phyloP scores from a whole-genome alignment of 2,329 filamentous ascomycete genomes.

The Didymella segeticola region DNA sequence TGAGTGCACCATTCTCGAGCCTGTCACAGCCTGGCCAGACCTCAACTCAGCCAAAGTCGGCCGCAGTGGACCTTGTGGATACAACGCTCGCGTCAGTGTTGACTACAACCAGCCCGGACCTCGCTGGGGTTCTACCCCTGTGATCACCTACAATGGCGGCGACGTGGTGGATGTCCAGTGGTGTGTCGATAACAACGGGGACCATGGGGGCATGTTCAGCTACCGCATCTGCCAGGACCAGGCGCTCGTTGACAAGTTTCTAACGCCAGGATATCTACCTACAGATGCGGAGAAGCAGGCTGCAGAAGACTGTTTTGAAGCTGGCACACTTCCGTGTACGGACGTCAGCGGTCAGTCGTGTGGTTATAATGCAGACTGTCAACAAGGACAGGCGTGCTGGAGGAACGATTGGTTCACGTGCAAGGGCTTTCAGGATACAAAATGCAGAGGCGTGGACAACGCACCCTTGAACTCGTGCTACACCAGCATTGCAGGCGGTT shows the following conservation, averaged over 20 bases:
- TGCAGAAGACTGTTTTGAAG: slow-evolving; percentile 41
- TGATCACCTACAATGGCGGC: slow-evolving; percentile 40
- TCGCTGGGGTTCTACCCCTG: slow-evolving; percentile 37
- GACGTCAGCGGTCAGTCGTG: slow-evolving; percentile 42
- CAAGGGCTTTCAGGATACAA: slow-evolving; percentile 37
- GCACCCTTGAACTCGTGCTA: slow-evolving; percentile 43
- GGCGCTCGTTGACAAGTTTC: slow-evolving; percentile 39
- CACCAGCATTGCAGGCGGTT: slow-evolving; percentile 44
- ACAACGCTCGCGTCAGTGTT: slow-evolving; percentile 45
- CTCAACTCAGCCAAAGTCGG: slow-evolving; percentile 37
- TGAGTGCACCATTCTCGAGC: slow-evolving; percentile 45
- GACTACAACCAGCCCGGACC: slow-evolving; percentile 46
- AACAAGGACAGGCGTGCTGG: slow-evolving; percentile 38
- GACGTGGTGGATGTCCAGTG: slow-evolving; percentile 43
- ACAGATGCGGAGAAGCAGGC: slow-evolving; percentile 44
- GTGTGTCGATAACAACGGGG: slow-evolving; percentile 45
- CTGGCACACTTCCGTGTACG: slow-evolving; percentile 39
- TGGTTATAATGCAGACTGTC: slow-evolving; percentile 40
- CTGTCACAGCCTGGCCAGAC: slow-evolving; percentile 43
- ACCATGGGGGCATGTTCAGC: slow-evolving; percentile 45
- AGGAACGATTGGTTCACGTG: slow-evolving; percentile 47
- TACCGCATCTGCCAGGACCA: slow-evolving; percentile 46
- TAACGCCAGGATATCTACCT: slow-evolving; percentile 41
- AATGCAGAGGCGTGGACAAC: slow-evolving; percentile 42
- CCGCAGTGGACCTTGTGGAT: slow-evolving; percentile 43